Percentiles rank a stretch among this genome's conserved stretches.
Evolutionary conservation across 192 early-diverging fungal genomes (phyloP).

Genomic region (Gonapodya prolifera): DNA sequence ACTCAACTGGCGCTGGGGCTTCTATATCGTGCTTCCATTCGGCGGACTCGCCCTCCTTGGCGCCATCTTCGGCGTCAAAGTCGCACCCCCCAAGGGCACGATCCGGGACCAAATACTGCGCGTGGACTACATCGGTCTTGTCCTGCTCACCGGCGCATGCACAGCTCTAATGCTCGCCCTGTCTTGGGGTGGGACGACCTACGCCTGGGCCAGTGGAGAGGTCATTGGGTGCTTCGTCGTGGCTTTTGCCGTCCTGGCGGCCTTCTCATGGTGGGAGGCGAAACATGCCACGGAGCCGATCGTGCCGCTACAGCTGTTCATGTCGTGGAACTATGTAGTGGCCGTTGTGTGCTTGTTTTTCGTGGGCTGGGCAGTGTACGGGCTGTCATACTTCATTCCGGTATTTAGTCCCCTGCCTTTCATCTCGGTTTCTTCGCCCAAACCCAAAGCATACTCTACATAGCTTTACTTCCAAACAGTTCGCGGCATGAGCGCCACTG

Average conservation of each 20-base stretch:
- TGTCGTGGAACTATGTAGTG: not conserved
- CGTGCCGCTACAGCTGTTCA: not conserved
- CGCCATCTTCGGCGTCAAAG: not conserved
- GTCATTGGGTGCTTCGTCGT: constrained; percentile 13
- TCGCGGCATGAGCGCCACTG: not conserved
- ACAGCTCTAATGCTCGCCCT: constrained; percentile 35
- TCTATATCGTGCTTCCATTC: not conserved
- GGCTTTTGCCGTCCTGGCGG: constrained; percentile 7
- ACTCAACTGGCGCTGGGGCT: not conserved
- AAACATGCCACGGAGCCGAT: not conserved
- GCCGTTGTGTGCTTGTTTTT: not conserved
- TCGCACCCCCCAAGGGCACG: not conserved
- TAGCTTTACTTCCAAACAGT: not conserved
- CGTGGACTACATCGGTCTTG: not conserved
- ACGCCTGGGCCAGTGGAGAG: not conserved
- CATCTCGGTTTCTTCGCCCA: not conserved
- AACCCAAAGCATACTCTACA: not conserved
- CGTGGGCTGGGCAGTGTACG: not conserved
- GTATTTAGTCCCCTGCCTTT: not conserved
- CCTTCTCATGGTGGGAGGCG: not conserved
- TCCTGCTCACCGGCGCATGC: constrained; percentile 10
- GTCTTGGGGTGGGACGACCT: constrained; percentile 29
- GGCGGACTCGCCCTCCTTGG: not conserved
- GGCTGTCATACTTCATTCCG: not conserved
- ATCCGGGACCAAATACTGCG: not conserved